phyloP scores from a whole-genome alignment of 495 filamentous ascomycete genomes.

The Extremus antarcticus region DNA sequence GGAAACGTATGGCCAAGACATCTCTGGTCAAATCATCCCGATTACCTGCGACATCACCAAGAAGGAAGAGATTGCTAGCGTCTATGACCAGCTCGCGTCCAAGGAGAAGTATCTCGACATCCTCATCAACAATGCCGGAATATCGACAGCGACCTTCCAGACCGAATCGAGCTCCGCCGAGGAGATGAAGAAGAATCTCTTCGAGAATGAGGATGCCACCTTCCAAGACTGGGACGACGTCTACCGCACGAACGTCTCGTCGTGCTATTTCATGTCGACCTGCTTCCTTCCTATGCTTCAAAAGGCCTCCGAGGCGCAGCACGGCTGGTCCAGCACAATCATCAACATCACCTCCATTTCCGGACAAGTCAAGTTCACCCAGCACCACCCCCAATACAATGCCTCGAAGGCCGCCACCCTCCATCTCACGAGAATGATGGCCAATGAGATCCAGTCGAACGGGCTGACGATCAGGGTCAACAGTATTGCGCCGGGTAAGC shows the following conservation, averaged over 20 bases:
- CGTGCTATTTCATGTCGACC: constrained; percentile 21
- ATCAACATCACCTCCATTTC: constrained; percentile 26
- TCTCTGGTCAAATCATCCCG: constrained; percentile 47
- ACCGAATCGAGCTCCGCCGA: constrained; percentile 18
- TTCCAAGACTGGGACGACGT: constrained; percentile 22
- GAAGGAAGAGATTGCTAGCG: constrained; percentile 36
- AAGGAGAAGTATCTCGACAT: constrained; percentile 40
- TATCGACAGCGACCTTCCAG: constrained; percentile 22
- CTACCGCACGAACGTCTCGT: constrained; percentile 25
- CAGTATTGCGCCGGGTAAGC: constrained; percentile 41
- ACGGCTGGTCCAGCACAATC: constrained; percentile 21
- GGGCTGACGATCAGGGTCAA: constrained; percentile 27
- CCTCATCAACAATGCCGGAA: constrained; percentile 49
- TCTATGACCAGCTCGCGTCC: constrained; percentile 36
- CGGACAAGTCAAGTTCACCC: constrained; percentile 20
- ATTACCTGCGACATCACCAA: constrained; percentile 40
- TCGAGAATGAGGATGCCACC: constrained; percentile 17
- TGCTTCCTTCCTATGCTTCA: constrained; percentile 25
- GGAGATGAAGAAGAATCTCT: constrained; percentile 24
- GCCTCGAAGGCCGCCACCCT: constrained; percentile 22
- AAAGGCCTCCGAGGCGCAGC: constrained; percentile 15
- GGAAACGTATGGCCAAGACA: constrained; percentile 35
- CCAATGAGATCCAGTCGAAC: constrained; percentile 19
- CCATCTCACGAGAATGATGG: constrained; percentile 25
- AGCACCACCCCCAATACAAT: constrained; percentile 27